Conservation (phyloP, 352 stramenopile species). For the Phytophthora aleatoria region DNA sequence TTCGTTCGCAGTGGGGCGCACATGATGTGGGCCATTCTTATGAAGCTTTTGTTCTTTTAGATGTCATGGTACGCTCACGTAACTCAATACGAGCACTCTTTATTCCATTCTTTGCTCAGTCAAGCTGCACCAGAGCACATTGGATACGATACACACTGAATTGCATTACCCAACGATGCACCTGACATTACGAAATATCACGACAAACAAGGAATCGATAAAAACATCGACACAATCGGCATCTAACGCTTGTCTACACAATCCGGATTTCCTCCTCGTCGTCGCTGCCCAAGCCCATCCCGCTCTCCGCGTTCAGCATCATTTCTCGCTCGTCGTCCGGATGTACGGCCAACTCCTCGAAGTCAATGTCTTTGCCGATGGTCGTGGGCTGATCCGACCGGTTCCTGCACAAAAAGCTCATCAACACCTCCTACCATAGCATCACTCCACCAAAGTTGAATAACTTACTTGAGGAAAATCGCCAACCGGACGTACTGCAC, state of each 20-base stretch:
- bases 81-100: slow-evolving; percentile 22
- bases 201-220: slow-evolving; percentile 6
- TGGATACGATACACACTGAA: slow-evolving; percentile 3
- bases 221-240: slow-evolving; percentile 14
- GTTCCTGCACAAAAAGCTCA: slow-evolving; percentile 44
- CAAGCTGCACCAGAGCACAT: slow-evolving; percentile 2
- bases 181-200: slow-evolving; percentile 22
- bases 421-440: neutral
- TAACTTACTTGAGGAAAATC: slow-evolving; percentile 82
- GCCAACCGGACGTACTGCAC: slow-evolving; percentile 83
- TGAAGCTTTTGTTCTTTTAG: slow-evolving; percentile 91
- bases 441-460: neutral
- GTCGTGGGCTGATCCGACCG: slow-evolving; percentile 50
- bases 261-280: slow-evolving; percentile 35
- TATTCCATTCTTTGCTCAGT: slow-evolving; percentile 5
- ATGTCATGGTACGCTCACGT: slow-evolving; percentile 19
- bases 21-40: slow-evolving; percentile 81
- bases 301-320: slow-evolving; percentile 57
- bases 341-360: slow-evolving; percentile 46
- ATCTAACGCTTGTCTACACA: slow-evolving; percentile 36
- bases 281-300: slow-evolving; percentile 44
- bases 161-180: slow-evolving; percentile 27
- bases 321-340: slow-evolving; percentile 51
- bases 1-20: slow-evolving; percentile 60
- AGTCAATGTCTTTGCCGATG: slow-evolving; percentile 69